A percentile compares a stretch with the other conserved stretches of the same genome.
Evolutionary conservation across 192 early-diverging fungal species (phyloP).

Genomic region (Mortierella hygrophila): DNA sequence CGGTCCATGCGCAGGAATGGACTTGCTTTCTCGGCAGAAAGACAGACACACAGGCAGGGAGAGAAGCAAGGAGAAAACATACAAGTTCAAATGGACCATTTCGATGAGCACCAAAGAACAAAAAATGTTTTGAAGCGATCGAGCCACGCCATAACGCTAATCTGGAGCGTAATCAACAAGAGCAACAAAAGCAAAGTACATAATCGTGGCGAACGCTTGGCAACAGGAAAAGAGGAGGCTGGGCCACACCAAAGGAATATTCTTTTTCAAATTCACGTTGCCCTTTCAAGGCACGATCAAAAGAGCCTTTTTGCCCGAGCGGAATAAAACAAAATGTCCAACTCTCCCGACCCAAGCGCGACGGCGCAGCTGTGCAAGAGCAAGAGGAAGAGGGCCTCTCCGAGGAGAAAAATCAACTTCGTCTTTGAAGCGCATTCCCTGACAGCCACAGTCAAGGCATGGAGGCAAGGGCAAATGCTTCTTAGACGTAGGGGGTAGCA

Average conservation of each 20-base stretch:
- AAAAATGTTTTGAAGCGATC: neutral
- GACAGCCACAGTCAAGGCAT: neutral
- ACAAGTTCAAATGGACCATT: neutral
- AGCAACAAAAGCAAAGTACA: neutral
- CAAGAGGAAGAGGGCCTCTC: neutral
- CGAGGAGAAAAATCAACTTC: neutral
- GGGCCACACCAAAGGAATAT: neutral
- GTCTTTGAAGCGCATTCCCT: neutral
- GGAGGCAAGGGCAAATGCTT: neutral
- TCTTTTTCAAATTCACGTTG: neutral
- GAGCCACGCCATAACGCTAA: neutral
- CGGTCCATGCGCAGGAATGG: neutral
- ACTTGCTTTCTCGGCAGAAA: neutral
- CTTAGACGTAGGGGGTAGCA: neutral
- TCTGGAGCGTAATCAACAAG: neutral
- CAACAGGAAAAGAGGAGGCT: neutral
- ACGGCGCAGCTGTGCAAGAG: neutral
- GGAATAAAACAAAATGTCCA: neutral
- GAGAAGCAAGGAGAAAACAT: neutral
- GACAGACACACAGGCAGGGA: neutral
- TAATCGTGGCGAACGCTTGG: neutral
- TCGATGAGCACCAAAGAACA: neutral
- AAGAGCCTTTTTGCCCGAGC: neutral
- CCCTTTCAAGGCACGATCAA: neutral
- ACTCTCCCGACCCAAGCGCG: neutral